Evolutionary conservation across 805 yeast genomes (phyloP).

Genomic region (Saturnispora halmiae): DNA sequence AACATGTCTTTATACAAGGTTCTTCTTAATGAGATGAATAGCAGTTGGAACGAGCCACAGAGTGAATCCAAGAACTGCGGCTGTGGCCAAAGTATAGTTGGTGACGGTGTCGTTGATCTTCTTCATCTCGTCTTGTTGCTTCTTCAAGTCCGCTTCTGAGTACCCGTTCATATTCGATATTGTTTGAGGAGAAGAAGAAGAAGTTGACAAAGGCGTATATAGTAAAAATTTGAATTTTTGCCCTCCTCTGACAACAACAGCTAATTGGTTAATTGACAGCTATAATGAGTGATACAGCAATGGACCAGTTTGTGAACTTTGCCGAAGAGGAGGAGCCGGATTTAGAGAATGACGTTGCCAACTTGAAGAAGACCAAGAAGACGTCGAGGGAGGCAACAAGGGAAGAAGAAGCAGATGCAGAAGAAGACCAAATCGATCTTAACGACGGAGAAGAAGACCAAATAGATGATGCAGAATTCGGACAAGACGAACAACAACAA

Average conservation of each 20-base stretch:
- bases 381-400: not conserved
- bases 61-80: conserved; percentile 55
- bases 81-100: conserved; percentile 46
- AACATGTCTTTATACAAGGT: not conserved
- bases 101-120: conserved; percentile 57
- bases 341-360: conserved; percentile 16
- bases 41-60: conserved; percentile 52
- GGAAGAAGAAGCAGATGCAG: conserved; percentile 1
- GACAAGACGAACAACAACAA: conserved; percentile 15
- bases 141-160: conserved; percentile 34
- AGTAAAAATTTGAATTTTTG: not conserved
- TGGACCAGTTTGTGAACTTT: conserved; percentile 7
- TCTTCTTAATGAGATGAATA: conserved; percentile 42
- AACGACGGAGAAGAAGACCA: conserved; percentile 6
- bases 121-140: conserved; percentile 51
- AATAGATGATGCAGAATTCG: conserved; percentile 3
- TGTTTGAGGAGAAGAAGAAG: not conserved
- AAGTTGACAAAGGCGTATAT: too few species aligned
- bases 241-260: not conserved
- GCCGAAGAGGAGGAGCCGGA: conserved; percentile 11
- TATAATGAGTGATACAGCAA: not conserved
- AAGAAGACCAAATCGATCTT: not conserved
- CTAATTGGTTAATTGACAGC: not conserved
- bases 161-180: conserved; percentile 26
- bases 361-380: conserved; percentile 15